Evolutionary conservation across 2,329 filamentous ascomycete genomes (phyloP), one percentile per base, ranked within the genome.

Genomic region (Myriangium duriaei): DNA sequence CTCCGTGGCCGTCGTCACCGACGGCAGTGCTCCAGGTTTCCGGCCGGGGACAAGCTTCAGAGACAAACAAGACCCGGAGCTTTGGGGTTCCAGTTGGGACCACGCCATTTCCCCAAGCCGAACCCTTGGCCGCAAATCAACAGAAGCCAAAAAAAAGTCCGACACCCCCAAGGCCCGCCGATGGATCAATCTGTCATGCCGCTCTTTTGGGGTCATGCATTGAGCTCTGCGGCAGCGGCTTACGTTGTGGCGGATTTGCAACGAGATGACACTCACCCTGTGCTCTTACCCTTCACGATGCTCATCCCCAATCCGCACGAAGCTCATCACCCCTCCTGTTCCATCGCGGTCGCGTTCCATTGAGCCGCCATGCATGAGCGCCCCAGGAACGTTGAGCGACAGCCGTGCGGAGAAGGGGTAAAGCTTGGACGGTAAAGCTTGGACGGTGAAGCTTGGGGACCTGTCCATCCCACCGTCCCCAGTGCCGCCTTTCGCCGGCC

Each of bases 31-130:
- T 26, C 21, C 21, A 26, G 7, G 21, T 26, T 26, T 26, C n/a
- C 21, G 21, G 21, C 21, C 21, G 21, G 21, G 7, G 21, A n/a
- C 7, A 26, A n/a, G 21, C 7, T n/a, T 26, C 21, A 7, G 21
- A 26, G n/a, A 26, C 21, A 26, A 26, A 26, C 21, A 26, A n/a
- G 21, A 26, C 9, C 15, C 34, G 34, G 34, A 29, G 34, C 21
- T 37, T 11, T 12, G 34, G 24, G 34, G 26, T 12, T 19, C 34
- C 34, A 37, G 34, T 37, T 37, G 34, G 29, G 34, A 37, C 29
- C 18, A 26, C 34, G 26, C 34, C 34, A 37, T 16, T 37, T 26
- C 21, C 34, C 34, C 34, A 37, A 37, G 26, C 34, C 34, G 34
- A 37, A 17, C 34, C 12, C 34, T 37, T 18, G 34, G 14, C 33